Evolutionary conservation across 495 filamentous ascomycete species (phyloP), one percentile per base, ranked within the genome.

Genomic region (Cudoniella acicularis): DNA sequence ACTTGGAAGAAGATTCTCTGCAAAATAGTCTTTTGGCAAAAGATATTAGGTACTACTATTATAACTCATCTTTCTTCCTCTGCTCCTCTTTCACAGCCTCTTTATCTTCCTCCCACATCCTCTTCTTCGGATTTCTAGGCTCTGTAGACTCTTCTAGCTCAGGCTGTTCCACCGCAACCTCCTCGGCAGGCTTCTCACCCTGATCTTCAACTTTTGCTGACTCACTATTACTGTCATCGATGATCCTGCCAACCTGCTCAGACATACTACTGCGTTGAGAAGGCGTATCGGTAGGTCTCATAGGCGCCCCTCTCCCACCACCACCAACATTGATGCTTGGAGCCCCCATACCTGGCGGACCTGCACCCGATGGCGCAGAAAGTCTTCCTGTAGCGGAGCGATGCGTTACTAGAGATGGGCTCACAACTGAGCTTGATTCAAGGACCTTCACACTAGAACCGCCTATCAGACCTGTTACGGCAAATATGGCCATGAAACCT

Each of bases 111-210:
- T 67, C 64, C 79, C 85, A 91, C 83, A 93, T 88, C 69, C 90
- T 77, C 74, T 96, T 96, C 77, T 88, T 93, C 16, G 87, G 78
- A 73, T 92, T 92, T 24, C 77, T 74, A 50, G 79, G 76, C 21
- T 69, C 62, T 55, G 78, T 77, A 26, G 76, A 73, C 41, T 75
- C 30, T 13, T 36, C 30, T 6, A 13, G 30, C 30, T 6, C 30
- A 36, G 30, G 67, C 51, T 73, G 71, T 45, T 79, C 76, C 49
- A 78, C 75, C 47, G 74, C 63, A 21, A 77, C 71, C 0, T 77
- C 77, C 46, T 76, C 76, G 42, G 71, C 67, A 55, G 71, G 69
- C 30, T 80, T 77, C 49, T 78, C 76, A 25, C 78, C 73, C 47
- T 73, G 65, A 21, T 77, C 70, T 24, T 70, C 72, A 55, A 77